These are phyloP conservation scores for Kitagawia praeruptora DNA, from an alignment of 129 eudicot genomes.

Conservation along the genomic window DNA sequence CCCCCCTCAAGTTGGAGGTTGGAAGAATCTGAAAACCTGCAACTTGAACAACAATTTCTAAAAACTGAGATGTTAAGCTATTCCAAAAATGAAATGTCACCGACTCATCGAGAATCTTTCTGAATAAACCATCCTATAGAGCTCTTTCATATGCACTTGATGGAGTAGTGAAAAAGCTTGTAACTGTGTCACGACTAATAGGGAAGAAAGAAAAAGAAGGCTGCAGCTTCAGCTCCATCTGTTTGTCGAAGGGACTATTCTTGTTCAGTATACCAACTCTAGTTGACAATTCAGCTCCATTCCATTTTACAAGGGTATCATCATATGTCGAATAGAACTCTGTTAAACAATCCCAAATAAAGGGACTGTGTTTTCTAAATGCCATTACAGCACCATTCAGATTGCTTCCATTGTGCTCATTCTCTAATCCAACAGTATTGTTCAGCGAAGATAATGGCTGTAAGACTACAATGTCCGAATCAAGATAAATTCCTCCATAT, in stretches of 20 bases:
- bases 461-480: too few relatives aligned
- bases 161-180: slow-evolving; percentile 63
- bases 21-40: too few relatives aligned
- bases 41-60: too few relatives aligned
- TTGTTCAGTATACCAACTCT: slow-evolving; percentile 58
- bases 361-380: too few relatives aligned
- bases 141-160: slow-evolving; percentile 40
- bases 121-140: slow-evolving; percentile 48
- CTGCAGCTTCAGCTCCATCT: slow-evolving; percentile 50
- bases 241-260: slow-evolving; percentile 21
- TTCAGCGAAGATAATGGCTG: too few relatives aligned
- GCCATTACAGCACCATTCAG: too few relatives aligned
- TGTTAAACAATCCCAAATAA: slow-evolving; percentile 63
- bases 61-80: slow-evolving; percentile 55
- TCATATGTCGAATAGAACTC: slow-evolving; percentile 87
- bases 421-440: too few relatives aligned
- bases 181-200: slow-evolving; percentile 38
- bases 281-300: slow-evolving; percentile 82
- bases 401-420: too few relatives aligned
- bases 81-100: slow-evolving; percentile 78
- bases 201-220: slow-evolving; percentile 63
- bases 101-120: slow-evolving; percentile 48
- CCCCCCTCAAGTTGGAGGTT: too few relatives aligned
- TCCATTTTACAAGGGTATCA: slow-evolving; percentile 75
- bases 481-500: too few relatives aligned